Base-by-base conservation (phyloP, 192 early-diverging fungal species). In the Entomortierella lignicola region DNA sequence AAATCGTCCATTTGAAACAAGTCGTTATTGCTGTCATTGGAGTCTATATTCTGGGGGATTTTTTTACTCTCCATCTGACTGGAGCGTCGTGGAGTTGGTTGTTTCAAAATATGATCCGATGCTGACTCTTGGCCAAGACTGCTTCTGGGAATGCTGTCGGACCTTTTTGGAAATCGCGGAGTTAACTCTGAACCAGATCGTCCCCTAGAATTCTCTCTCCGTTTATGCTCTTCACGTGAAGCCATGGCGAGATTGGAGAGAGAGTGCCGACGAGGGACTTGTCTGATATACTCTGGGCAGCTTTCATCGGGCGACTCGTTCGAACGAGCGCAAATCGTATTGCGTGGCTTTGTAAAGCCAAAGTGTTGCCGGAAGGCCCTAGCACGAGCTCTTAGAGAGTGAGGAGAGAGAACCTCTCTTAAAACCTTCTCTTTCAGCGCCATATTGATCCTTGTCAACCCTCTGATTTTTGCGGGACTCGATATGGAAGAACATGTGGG, bases 371-470 rank as follows among this genome's bases (percentile, higher is more conserved):
- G 50, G 85, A 91, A 82, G 80, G 90, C 31, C 82, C 57, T 60
- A 86, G 87, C 88, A 17, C 95, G 85, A 34, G 92, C 88, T 48
- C 89, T 86, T 21, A 99, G 71, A 23, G 94, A 91, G 62, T 92
- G 85, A 0, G 96, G 97, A 23, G 94, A 94, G 61, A 99, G 87
- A 0, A 96, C 96, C 44, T 99, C 97, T 42, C 88, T 88, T 55
- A 98, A 87, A 11, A 98, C 93, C 69, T 97, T 90, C 80, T 95
- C 93, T 73, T 95, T 95, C 67, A 96, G 86, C 54, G 88, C 82
- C 69, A 86, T 80, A 84, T 94, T 94, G 82, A 71, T 90, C 72
- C 55, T 86, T n/a, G 83, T 83, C 21, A 73, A 31, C 3, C 71
- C 72, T 27, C 75, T 60, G 26, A 66, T 25, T 39, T 55, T 79